Percentiles rank a stretch among this genome's conserved stretches.
phyloP scores from a whole-genome alignment of 2,329 filamentous ascomycete genomes.

The Epicoccum sorghinum region DNA sequence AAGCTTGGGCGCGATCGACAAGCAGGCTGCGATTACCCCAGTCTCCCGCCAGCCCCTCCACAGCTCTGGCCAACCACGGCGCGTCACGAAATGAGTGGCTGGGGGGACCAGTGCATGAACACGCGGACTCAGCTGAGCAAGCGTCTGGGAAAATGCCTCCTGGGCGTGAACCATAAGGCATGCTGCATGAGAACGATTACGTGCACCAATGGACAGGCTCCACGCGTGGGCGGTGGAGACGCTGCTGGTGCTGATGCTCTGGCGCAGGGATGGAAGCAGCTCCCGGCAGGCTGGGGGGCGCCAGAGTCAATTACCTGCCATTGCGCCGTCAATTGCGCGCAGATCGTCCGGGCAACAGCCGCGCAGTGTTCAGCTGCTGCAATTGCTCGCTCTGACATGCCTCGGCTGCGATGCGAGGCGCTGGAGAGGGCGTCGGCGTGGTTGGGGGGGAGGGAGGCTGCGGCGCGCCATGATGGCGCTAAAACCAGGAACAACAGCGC shows the following conservation, averaged over 20 bases:
- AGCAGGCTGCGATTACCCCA: conserved; percentile 9
- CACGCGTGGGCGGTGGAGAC: conserved; percentile 33
- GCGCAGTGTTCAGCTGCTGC: conserved; percentile 20
- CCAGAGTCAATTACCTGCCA: conserved; percentile 17
- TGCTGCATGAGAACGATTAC: conserved; percentile 5
- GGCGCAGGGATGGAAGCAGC: conserved; percentile 16
- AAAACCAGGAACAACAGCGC: conserved; percentile 28
- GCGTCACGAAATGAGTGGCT: conserved; percentile 32
- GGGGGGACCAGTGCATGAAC: conserved; percentile 25
- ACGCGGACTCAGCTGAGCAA: conserved; percentile 38
- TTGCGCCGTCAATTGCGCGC: conserved; percentile 16
- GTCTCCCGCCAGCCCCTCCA: conserved; percentile 1
- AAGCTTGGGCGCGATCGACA: conserved; percentile 16
- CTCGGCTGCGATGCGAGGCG: conserved; percentile 29
- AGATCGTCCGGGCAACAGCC: conserved; percentile 37
- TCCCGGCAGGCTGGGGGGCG: conserved; percentile 22
- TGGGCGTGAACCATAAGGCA: conserved; percentile 30
- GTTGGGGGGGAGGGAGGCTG: conserved; percentile 31
- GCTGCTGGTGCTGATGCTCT: conserved; percentile 11
- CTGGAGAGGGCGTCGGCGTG: conserved; percentile 9
- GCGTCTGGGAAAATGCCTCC: conserved; percentile 26
- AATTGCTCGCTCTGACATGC: conserved; percentile 27
- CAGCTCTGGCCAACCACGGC: conserved; percentile 7
- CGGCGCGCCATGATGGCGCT: conserved; percentile 24
- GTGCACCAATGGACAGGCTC: conserved; percentile 39